Evolutionary conservation across 1,284 basidiomycete species (phyloP).

Genomic region (Leccinum pachyderme): DNA sequence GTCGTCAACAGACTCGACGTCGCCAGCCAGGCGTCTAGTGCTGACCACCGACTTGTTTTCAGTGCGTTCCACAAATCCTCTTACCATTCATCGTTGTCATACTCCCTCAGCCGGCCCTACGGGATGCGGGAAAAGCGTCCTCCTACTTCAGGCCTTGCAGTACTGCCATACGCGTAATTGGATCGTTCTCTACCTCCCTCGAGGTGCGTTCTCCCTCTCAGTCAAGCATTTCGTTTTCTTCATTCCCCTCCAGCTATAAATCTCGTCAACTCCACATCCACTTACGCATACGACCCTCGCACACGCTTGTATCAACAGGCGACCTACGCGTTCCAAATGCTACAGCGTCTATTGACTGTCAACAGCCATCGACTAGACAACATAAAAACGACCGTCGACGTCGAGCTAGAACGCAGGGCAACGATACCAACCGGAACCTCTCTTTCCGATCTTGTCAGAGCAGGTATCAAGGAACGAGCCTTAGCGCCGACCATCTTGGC

Average conservation of each 20-base stretch:
- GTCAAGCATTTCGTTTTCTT: background rate
- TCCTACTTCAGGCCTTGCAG: conserved; percentile 79
- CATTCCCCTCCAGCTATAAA: conserved; percentile 48
- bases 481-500: conserved; percentile 67
- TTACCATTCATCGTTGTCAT: conserved; percentile 2
- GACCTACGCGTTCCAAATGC: conserved; percentile 54
- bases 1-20: conserved; percentile 49
- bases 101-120: conserved; percentile 59
- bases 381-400: conserved; percentile 40
- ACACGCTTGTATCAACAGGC: conserved; percentile 83
- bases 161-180: conserved; percentile 72
- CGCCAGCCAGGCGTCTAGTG: conserved; percentile 43
- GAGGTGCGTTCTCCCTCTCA: conserved; percentile 45
- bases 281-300: conserved; percentile 73
- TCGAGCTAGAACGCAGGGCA: conserved; percentile 47
- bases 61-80: conserved; percentile 43
- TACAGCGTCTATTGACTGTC: conserved; percentile 57
- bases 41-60: conserved; percentile 53
- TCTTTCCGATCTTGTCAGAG: conserved; percentile 58
- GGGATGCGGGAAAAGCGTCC: conserved; percentile 83
- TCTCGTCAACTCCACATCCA: conserved; percentile 77
- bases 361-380: conserved; percentile 46
- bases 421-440: conserved; percentile 48
- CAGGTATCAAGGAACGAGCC: conserved; percentile 54
- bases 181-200: conserved; percentile 89